These are phyloP conservation scores for Trypanosoma scelopori DNA, from an alignment of 208 protist genomes.

Conservation along the genomic window DNA sequence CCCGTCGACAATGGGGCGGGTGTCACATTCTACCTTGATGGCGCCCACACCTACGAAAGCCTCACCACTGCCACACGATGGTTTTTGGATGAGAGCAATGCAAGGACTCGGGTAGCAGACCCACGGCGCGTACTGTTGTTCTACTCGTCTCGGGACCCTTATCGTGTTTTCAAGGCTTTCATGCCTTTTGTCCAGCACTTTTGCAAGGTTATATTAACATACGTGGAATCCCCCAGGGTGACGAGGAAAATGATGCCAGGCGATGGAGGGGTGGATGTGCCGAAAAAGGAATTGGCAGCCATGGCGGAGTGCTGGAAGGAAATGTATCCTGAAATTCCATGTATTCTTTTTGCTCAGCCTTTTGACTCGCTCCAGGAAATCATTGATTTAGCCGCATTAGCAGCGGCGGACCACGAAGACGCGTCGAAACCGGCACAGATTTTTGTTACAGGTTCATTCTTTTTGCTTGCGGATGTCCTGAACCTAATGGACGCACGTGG, in stretches of 20 bases:
- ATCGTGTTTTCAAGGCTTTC: conserved; percentile 69
- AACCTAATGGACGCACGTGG: conserved; percentile 41
- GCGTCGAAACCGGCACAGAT: conserved; percentile 68
- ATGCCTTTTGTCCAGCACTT: conserved; percentile 64
- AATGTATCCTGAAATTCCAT: conserved; percentile 72
- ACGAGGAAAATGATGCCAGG: conserved; percentile 19
- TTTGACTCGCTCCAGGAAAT: conserved; percentile 66
- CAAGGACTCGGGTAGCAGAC: conserved; percentile 30
- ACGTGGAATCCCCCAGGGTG: conserved; percentile 49
- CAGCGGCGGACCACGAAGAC: conserved; percentile 52
- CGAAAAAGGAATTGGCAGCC: conserved; percentile 36
- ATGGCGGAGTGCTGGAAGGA: conserved; percentile 58
- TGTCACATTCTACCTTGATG: conserved; percentile 78
- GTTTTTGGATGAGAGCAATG: conserved; percentile 76
- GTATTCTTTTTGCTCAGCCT: conserved; percentile 45
- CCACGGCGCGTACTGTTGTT: conserved; percentile 72
- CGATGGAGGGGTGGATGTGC: conserved; percentile 13
- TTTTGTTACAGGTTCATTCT: conserved; percentile 89
- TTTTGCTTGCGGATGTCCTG: conserved; percentile 70
- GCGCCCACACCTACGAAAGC: conserved; percentile 90
- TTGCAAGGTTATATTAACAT: conserved; percentile 65
- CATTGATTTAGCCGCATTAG: conserved; percentile 44
- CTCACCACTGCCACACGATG: conserved; percentile 59
- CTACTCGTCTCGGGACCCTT: conserved; percentile 72
- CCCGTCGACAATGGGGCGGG: conserved; percentile 33